Percentiles rank a stretch among this genome's conserved stretches.
Conservation (phyloP, 495 filamentous ascomycete species). For the Entonaema liquescens region DNA sequence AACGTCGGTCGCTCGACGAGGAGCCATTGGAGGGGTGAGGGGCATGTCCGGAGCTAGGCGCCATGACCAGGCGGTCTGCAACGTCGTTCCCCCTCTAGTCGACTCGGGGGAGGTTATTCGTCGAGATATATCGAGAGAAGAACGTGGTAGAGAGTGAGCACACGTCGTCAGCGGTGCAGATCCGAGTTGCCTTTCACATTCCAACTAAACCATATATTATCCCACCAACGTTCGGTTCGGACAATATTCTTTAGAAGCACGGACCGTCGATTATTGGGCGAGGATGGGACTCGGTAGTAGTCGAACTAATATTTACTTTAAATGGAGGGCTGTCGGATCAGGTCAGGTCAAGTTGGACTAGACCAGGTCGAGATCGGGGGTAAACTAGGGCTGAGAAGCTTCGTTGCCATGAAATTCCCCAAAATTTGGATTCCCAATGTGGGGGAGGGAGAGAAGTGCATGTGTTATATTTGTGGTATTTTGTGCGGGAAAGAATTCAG, state of each 20-base stretch:
- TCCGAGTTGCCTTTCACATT: constrained; percentile 34
- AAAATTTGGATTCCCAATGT: constrained; percentile 32
- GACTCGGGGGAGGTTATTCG: background rate
- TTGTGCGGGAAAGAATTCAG: constrained; percentile 34
- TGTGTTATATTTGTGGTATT: constrained; percentile 5
- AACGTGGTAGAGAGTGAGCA: constrained; percentile 8
- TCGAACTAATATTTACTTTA: constrained; percentile 8
- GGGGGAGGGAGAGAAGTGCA: constrained; percentile 19
- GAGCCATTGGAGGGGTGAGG: constrained; percentile 40
- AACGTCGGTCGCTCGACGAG: constrained; percentile 41
- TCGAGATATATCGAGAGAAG: constrained; percentile 5
- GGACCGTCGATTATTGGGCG: background rate
- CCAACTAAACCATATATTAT: constrained; percentile 18
- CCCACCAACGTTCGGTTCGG: background rate
- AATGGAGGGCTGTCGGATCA: constrained; percentile 25
- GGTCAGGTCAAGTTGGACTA: constrained; percentile 23
- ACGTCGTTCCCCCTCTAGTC: constrained; percentile 3
- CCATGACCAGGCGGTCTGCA: constrained; percentile 39
- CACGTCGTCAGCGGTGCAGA: constrained; percentile 31
- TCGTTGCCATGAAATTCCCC: constrained; percentile 20
- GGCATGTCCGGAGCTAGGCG: constrained; percentile 43
- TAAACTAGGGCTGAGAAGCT: background rate
- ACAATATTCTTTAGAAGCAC: background rate
- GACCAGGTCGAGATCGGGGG: constrained; percentile 9
- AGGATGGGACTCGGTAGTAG: background rate